Evolutionary conservation across 345 rosid species (phyloP).

Genomic region (Microcos paniculata): DNA sequence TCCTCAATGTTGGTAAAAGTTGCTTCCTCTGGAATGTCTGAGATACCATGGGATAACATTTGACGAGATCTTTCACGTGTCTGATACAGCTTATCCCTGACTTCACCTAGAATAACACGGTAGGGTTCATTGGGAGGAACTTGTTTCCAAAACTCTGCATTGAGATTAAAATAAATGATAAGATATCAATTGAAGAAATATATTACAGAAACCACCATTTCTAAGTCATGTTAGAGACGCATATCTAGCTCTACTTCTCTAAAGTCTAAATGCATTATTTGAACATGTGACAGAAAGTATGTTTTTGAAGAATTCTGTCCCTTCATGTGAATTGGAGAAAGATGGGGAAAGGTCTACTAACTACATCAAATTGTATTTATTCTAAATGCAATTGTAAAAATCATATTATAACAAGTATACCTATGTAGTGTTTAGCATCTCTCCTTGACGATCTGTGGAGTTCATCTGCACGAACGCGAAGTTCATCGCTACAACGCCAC

Average conservation of each 20-base stretch:
- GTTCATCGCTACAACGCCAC: constrained; percentile 99
- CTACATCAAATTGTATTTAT: background rate
- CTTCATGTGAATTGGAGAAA: background rate
- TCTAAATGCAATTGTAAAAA: background rate
- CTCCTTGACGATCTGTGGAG: constrained; percentile 74
- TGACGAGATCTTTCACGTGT: constrained; percentile 96
- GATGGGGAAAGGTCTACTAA: background rate
- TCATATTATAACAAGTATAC: constrained; percentile 31
- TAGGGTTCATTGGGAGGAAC: constrained; percentile 89
- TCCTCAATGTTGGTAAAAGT: constrained; percentile 81
- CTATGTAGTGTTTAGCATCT: constrained; percentile 98
- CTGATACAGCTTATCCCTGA: constrained; percentile 85
- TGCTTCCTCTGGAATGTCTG: constrained; percentile 82
- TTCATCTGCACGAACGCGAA: constrained; percentile 68
- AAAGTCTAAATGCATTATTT: constrained; percentile 5
- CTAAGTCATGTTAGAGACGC: background rate
- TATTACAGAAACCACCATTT: background rate
- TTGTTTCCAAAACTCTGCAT: constrained; percentile 90
- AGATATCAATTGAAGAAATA: background rate
- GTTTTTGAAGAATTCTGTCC: background rate
- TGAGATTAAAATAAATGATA: constrained; percentile 6
- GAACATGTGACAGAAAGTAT: background rate
- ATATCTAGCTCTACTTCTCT: background rate
- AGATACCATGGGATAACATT: constrained; percentile 67
- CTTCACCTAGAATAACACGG: constrained; percentile 90